Percentiles rank a stretch among this genome's conserved stretches.
phyloP scores from a whole-genome alignment of 2,329 filamentous ascomycete genomes.

The Fusarium xyrophilum region DNA sequence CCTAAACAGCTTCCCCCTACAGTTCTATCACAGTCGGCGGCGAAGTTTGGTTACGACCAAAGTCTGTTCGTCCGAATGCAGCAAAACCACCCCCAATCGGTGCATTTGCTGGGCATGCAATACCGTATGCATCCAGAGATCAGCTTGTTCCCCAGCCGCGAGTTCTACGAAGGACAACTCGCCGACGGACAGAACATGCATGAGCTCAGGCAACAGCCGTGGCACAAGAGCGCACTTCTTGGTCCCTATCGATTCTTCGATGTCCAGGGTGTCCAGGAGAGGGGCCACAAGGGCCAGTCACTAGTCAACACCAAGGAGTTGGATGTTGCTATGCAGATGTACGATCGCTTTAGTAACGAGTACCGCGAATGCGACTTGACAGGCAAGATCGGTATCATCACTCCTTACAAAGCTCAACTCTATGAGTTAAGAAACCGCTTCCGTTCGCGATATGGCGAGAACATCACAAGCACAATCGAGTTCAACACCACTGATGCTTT shows the following conservation, averaged over 20 bases:
- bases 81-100: constrained; percentile 82
- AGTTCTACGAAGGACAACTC: constrained; percentile 90
- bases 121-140: constrained; percentile 99
- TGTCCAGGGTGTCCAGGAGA: constrained; percentile 84
- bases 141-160: constrained; percentile 84
- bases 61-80: constrained; percentile 99
- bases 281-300: constrained; percentile 83
- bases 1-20: constrained; percentile 97
- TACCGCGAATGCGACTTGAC: constrained; percentile 72
- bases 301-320: constrained; percentile 89
- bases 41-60: constrained; percentile 93
- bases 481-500: constrained; percentile 99
- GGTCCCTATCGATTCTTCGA: constrained; percentile 98
- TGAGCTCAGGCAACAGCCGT: constrained; percentile 75
- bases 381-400: constrained; percentile 94
- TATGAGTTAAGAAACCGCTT: constrained; percentile 81
- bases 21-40: constrained; percentile 91
- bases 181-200: constrained; percentile 87
- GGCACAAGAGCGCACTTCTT: constrained; percentile 83
- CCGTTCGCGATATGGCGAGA: constrained; percentile 72
- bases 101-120: constrained; percentile 95
- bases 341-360: constrained; percentile 78
- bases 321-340: constrained; percentile 84
- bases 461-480: constrained; percentile 80
- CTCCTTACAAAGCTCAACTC: constrained; percentile 94